These are phyloP conservation scores for Zopfia rhizophila DNA, from an alignment of 2,329 filamentous ascomycete species.

Conservation along the genomic window DNA sequence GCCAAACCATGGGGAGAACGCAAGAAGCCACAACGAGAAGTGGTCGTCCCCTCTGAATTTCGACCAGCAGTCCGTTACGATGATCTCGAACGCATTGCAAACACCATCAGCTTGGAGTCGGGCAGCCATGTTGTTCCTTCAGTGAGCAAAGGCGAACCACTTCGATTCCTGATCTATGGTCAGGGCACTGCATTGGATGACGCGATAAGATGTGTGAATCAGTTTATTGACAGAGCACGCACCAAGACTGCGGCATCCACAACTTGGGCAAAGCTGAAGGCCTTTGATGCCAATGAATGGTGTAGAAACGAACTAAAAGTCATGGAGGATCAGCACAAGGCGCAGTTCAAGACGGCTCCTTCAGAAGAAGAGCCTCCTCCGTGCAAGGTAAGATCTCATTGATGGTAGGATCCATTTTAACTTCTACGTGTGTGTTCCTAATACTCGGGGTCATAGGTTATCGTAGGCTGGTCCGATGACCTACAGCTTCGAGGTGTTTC, in stretches of 20 bases:
- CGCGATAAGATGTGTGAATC: slow-evolving; percentile 32
- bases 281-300: slow-evolving; percentile 37
- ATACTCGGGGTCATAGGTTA: slow-evolving; percentile 12
- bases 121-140: slow-evolving; percentile 31
- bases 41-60: slow-evolving; percentile 33
- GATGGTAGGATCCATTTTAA: slow-evolving; percentile 2
- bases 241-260: slow-evolving; percentile 32
- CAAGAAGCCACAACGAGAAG: slow-evolving; percentile 30
- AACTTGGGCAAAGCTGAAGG: slow-evolving; percentile 40
- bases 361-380: slow-evolving; percentile 22
- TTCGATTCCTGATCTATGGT: slow-evolving; percentile 38
- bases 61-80: slow-evolving; percentile 13
- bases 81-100: slow-evolving; percentile 9
- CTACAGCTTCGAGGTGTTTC: slow-evolving; percentile 21
- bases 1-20: neutral
- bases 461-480: slow-evolving; percentile 36
- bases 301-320: slow-evolving; percentile 29
- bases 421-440: neutral
- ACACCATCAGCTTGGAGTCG: slow-evolving; percentile 14
- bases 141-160: slow-evolving; percentile 23
- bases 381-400: slow-evolving; percentile 18
- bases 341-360: slow-evolving; percentile 31
- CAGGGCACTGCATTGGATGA: slow-evolving; percentile 28
- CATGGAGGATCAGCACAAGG: slow-evolving; percentile 27
- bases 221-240: slow-evolving; percentile 38